phyloP scores from a whole-genome alignment of 495 filamentous ascomycete species.

The Xylaria intraflava region DNA sequence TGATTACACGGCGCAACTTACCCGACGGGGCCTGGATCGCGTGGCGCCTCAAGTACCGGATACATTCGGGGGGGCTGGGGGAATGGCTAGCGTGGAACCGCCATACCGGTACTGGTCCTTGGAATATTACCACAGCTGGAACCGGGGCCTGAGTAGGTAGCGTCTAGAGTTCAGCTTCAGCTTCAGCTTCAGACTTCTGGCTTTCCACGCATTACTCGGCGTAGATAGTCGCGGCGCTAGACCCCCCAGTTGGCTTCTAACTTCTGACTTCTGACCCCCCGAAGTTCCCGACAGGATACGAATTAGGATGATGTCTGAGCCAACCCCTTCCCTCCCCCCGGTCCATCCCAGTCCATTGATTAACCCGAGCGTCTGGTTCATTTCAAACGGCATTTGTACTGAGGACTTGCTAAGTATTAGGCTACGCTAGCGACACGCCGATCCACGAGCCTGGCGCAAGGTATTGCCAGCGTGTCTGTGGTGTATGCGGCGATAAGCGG shows the following conservation, averaged over 20 bases:
- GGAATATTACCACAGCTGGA: too few relatives aligned
- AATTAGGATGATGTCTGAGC: background rate
- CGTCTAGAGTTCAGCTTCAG: too few relatives aligned
- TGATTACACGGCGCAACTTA: too few relatives aligned
- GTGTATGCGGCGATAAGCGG: slow-evolving; percentile 6
- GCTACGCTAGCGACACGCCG: background rate
- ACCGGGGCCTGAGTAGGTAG: too few relatives aligned
- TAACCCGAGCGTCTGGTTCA: slow-evolving; percentile 13
- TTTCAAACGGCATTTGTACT: background rate
- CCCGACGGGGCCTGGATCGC: too few relatives aligned
- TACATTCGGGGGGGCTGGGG: background rate
- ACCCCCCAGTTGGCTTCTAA: background rate
- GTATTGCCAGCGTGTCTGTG: slow-evolving; percentile 4
- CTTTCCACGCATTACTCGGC: too few relatives aligned
- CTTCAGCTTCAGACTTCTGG: too few relatives aligned
- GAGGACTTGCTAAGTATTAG: too few relatives aligned
- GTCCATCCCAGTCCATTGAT: background rate
- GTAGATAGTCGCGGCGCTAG: background rate
- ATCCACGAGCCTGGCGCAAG: slow-evolving; percentile 15
- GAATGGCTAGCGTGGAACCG: background rate
- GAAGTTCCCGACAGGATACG: too few relatives aligned
- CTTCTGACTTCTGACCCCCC: background rate
- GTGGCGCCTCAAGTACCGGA: background rate
- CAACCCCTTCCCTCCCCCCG: background rate
- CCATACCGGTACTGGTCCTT: background rate